Evolutionary conservation across 148 eudicot species (phyloP).

Genomic region (Mesembryanthemum crystallinum): DNA sequence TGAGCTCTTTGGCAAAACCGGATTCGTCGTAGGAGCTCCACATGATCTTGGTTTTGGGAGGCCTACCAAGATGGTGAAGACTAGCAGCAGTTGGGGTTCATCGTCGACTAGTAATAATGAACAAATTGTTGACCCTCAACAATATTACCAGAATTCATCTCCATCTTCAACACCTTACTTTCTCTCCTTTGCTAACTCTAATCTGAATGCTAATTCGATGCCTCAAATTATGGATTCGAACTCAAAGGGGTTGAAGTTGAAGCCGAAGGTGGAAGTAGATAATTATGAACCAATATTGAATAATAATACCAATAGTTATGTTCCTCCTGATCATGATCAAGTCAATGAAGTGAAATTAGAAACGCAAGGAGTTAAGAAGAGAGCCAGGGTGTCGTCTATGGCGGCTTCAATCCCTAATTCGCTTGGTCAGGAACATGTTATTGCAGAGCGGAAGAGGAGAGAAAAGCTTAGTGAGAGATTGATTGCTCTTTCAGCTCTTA

Average conservation of each 20-base stretch:
- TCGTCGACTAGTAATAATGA: neutral
- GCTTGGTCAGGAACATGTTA: neutral
- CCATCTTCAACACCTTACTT: neutral
- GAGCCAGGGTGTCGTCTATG: neutral
- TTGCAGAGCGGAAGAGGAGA: neutral
- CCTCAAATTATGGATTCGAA: neutral
- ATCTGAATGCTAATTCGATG: neutral
- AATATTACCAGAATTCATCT: neutral
- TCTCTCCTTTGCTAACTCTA: neutral
- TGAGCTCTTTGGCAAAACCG: neutral
- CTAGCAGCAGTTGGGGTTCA: neutral
- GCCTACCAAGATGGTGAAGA: neutral
- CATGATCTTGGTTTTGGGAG: neutral
- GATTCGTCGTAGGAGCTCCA: neutral
- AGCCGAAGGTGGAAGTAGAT: constrained; percentile 1
- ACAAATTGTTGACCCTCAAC: neutral
- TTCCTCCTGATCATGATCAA: neutral
- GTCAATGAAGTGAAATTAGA: neutral
- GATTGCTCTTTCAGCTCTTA: constrained; percentile 2
- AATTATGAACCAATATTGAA: neutral
- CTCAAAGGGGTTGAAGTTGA: neutral
- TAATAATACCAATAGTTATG: neutral
- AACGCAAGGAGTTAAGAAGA: neutral
- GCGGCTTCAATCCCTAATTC: neutral
- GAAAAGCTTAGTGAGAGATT: neutral